Evolutionary conservation across 2,329 filamentous ascomycete species (phyloP).

Genomic region (Paecilomyces niveus): DNA sequence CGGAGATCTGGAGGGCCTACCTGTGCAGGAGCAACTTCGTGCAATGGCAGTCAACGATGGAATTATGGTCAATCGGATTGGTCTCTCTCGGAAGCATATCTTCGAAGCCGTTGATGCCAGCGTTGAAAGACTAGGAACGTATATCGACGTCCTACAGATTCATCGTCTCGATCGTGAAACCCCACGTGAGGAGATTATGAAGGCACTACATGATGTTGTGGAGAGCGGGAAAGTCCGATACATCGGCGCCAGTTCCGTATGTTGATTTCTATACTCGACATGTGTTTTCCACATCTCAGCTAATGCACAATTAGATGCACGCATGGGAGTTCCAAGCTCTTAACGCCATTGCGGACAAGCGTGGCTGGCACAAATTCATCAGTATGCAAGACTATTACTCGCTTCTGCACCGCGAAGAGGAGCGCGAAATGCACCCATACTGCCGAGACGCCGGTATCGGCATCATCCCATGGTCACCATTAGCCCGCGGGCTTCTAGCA

Average conservation of each 20-base stretch:
- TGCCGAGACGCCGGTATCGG: conserved; percentile 31
- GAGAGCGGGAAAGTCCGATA: conserved; percentile 35
- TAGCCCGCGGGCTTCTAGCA: conserved; percentile 40
- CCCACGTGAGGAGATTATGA: conserved; percentile 49
- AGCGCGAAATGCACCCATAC: conserved; percentile 40
- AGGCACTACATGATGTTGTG: conserved; percentile 41
- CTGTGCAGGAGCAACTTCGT: conserved; percentile 10
- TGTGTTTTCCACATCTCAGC: not conserved
- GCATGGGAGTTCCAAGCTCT: conserved; percentile 46
- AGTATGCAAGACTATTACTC: conserved; percentile 48
- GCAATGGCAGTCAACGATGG: conserved; percentile 20
- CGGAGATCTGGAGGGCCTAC: conserved; percentile 20
- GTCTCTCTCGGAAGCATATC: conserved; percentile 58
- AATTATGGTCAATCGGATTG: conserved; percentile 28
- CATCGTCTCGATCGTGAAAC: conserved; percentile 45
- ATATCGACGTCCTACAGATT: conserved; percentile 52
- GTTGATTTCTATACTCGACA: conserved; percentile 3
- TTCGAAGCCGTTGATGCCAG: conserved; percentile 58
- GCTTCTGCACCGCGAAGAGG: conserved; percentile 41
- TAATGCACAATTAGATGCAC: conserved; percentile 31
- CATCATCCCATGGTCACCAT: conserved; percentile 33
- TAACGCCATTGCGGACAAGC: conserved; percentile 41
- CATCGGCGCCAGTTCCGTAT: conserved; percentile 32
- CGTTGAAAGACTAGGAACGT: conserved; percentile 43
- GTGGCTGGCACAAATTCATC: conserved; percentile 45